Conservation (phyloP, 805 yeast species). For the Scheffersomyces stipitis region DNA sequence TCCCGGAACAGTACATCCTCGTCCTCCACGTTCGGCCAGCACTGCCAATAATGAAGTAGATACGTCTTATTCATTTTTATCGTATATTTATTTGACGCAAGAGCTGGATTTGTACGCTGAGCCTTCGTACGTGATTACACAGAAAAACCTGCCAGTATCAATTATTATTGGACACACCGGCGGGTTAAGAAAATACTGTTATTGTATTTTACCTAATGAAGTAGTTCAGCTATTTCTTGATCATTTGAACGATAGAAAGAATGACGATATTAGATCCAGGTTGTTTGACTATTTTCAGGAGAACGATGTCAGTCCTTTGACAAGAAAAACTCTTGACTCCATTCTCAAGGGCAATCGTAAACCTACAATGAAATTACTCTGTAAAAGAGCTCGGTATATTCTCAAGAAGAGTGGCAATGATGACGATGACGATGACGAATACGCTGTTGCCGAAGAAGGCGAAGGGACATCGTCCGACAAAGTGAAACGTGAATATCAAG, state of each 20-base stretch:
- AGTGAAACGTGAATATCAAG: slow-evolving; percentile 17
- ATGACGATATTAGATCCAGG: slow-evolving; percentile 1
- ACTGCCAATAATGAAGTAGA: neutral
- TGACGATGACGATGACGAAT: slow-evolving; percentile 10
- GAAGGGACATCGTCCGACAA: slow-evolving; percentile 1
- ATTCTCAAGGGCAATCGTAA: slow-evolving; percentile 23
- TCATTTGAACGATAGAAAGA: slow-evolving; percentile 17
- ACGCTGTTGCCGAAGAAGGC: slow-evolving; percentile 7
- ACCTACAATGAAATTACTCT: slow-evolving; percentile 30
- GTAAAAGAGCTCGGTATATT: slow-evolving; percentile 30
- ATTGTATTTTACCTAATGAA: slow-evolving; percentile 37
- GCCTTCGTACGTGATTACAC: slow-evolving; percentile 34
- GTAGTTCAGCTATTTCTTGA: slow-evolving; percentile 20
- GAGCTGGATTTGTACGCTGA: slow-evolving; percentile 12
- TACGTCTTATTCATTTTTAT: slow-evolving; percentile 6
- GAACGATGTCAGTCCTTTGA: slow-evolving; percentile 16
- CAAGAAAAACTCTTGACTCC: slow-evolving; percentile 30
- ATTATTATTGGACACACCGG: slow-evolving; percentile 37
- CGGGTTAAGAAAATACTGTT: slow-evolving; percentile 40
- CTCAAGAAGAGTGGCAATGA: slow-evolving; percentile 23
- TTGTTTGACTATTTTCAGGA: slow-evolving; percentile 18
- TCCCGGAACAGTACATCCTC: neutral
- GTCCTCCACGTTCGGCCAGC: neutral
- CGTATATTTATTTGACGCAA: slow-evolving; percentile 24
- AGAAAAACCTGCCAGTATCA: slow-evolving; percentile 24